Base-by-base conservation (phyloP, 2,329 filamentous ascomycete genomes). In the Rhynchosporium agropyri region DNA sequence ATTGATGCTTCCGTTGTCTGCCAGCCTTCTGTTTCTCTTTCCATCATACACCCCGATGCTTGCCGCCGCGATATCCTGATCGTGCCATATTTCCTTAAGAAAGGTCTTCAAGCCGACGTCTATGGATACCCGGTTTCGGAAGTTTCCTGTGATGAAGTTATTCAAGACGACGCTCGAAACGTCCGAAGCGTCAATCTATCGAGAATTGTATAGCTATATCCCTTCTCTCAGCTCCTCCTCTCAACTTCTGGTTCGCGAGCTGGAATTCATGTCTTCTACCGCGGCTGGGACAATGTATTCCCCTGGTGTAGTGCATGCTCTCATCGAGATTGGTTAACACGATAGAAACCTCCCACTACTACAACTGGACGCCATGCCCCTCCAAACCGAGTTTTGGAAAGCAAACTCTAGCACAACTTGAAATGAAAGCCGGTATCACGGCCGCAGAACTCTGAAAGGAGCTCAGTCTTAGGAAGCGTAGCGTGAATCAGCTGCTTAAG, bases 201-300 rank as follows among this genome's bases (percentile, higher is more conserved):
- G 20, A 51, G 29, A 29, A 36, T 1, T 31, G n/a, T 31, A 51
- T 15, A 29, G 65, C 12, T 12, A 38, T 5, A 59, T 59, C n/a
- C 20, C 57, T 12, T 38, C 48, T n/a, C 33, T 73, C 60, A 67
- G 70, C 4, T 65, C 67, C 10, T 70, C 70, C 9, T 71, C 68
- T 3, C 64, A 69, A 13, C 68, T 67, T 53, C 65, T 74, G 20
- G 69, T 71, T 13, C 67, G 72, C 9, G 71, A 73, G 62, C 66
- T 70, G 65, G 71, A 68, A 3, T 72, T 74, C 59, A 65, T 72
- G 49, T 67, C 57, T 33, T 58, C 65, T 4, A 70, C 61, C 3
- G 49, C 69, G 9, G 67, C 67, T 8, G 65, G 62, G 1, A 69
- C 69, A 12, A 38, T 51, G 13, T 66, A 71, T 31, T 70, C 68